Percentiles rank a stretch among this genome's conserved stretches.
Conservation (phyloP, 2,329 filamentous ascomycete genomes). For the Cladosporium colombiae region DNA sequence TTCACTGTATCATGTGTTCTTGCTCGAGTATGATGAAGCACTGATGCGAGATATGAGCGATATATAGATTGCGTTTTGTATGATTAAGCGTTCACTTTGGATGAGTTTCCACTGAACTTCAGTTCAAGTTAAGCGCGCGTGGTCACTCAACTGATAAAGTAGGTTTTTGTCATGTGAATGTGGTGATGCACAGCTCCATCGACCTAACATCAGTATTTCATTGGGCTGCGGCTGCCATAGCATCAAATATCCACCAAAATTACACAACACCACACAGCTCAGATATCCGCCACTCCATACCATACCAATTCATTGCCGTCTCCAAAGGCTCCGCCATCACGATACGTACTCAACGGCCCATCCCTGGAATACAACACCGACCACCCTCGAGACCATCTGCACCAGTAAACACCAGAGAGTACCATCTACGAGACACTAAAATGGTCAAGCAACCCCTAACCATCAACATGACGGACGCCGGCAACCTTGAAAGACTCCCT, state of each 20-base stretch:
- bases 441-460: not conserved
- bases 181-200: not conserved
- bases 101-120: not conserved
- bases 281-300: too few species aligned
- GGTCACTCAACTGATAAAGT: not conserved
- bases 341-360: too few species aligned
- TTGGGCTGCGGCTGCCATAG: not conserved
- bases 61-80: not conserved
- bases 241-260: not conserved
- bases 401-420: not conserved
- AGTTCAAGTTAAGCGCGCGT: not conserved
- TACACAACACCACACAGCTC: not conserved
- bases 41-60: not conserved
- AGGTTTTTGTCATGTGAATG: not conserved
- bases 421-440: not conserved
- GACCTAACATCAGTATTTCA: not conserved
- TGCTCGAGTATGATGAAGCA: not conserved
- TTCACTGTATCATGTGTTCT: not conserved
- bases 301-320: too few species aligned
- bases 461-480: not conserved
- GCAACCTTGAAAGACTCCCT: not conserved
- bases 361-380: not conserved
- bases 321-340: too few species aligned
- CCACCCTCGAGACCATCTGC: not conserved
- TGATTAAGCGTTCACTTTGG: not conserved